Evolutionary conservation across 2,329 filamentous ascomycete genomes (phyloP), one percentile per base, ranked within the genome.

Genomic region (Ophiostoma sp.): DNA sequence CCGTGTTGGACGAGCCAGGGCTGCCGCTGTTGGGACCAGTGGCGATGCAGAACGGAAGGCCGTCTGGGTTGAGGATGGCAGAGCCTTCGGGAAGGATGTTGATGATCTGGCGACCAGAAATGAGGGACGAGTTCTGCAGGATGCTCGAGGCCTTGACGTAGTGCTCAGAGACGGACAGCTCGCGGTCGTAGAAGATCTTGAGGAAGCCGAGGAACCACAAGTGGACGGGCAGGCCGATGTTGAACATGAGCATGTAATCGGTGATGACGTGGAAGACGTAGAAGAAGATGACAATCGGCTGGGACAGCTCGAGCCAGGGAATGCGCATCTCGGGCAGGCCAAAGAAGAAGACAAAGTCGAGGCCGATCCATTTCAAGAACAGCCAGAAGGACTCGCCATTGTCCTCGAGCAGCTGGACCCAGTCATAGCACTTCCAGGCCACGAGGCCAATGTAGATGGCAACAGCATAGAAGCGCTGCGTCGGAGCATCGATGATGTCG

Each of bases 51-150:
- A 95, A 95, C 0, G 93, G 85, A n/a, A 84, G 80, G 69, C 86
- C 84, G 64, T 93, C 85, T 0, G 93, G 92, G 75, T 99, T 99
- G 71, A 99, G 82, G 65, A 93, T 84, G 14, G 93, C 95, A 65
- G 93, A 95, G 18, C 96, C 96, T 82, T 99, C 95, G 1, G 95
- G 95, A 68, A 99, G 82, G 75, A 99, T 97, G 76, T 99, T 95
- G 78, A 99, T 94, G 74, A 97, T 96, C 80, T 98, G 93, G 77
- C 93, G 95, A 75, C 95, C 95, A 79, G 97, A 85, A 72, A 99
- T 98, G 75, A 98, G 84, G 36, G 93, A 97, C 44, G 92, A 86
- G 76, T 98, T 97, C 76, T 97, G 92, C 70, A 97, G 82, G 72
- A 99, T 93, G 71, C 86, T 89, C 41, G 89, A 90, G 16, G 93